Evolutionary conservation across 169 alveolate species (phyloP), one percentile per base, ranked within the genome.

Genomic region (Plasmodium vivax): DNA sequence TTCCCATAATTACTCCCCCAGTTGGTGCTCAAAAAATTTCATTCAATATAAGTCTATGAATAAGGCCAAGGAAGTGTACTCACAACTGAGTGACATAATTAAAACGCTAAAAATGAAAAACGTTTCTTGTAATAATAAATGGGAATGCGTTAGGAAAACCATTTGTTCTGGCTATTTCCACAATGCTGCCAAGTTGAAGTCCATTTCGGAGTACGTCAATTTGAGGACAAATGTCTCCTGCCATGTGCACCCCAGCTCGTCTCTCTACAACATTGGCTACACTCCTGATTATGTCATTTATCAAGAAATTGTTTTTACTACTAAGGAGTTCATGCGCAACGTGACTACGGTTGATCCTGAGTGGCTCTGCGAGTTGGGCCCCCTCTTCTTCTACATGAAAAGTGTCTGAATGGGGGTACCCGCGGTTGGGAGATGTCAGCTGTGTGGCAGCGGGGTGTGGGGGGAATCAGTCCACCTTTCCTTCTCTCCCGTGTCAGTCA

Each of bases 261-360:
- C 99, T 7, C 98, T 99, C 82, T 99, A 98, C 96, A 98, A 99
- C 62, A 97, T 99, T 84, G 99, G 99, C 27, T 98, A 98, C 95
- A 98, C 99, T 27, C 99, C 99, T 8, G 99, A 99, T 93, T 99
- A 99, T 97, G 99, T 99, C 54, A 99, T 99, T 45, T 99, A 99
- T 97, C 99, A 99, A 97, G 99, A 99, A 96, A 98, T 99, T 71
- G 98, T 99, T 43, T 98, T 99, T 97, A 99, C 99, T 23, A 97
- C 99, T 30, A 99, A 99, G 96, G 99, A 99, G 95, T 99, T 99
- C 97, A 99, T 99, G 99, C 92, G 98, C 83, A 96, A 97, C 93
- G 99, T 99, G 38, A 99, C 99, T 3, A 99, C 99, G 27, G 99
- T 99, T 19, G 99, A 99, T 51, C 99, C 99, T 27, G 97, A 96